A percentile compares a stretch with the other conserved stretches of the same genome.
Conservation (phyloP, 2,329 filamentous ascomycete species). For the Dothiorella sarmentorum region DNA sequence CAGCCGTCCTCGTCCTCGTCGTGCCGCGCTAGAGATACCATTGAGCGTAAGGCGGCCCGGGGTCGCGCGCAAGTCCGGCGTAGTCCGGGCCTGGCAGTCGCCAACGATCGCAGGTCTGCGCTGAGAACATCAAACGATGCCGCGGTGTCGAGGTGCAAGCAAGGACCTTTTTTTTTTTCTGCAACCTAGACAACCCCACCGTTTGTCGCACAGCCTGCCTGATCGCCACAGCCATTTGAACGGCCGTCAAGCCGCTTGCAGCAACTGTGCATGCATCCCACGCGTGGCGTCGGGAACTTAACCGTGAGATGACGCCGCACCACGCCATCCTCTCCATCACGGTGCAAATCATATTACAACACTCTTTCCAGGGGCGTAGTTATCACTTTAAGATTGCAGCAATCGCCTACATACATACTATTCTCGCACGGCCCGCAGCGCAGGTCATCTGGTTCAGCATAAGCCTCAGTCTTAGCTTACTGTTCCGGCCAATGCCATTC, state of each 20-base stretch:
- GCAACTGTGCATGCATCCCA: constrained; percentile 3
- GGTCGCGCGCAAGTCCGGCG: background rate
- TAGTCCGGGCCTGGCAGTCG: background rate
- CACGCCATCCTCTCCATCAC: background rate
- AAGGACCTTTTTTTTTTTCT: background rate
- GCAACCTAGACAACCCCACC: background rate
- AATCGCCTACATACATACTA: background rate
- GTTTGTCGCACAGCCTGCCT: background rate
- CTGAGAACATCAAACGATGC: background rate
- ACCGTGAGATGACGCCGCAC: constrained; percentile 1
- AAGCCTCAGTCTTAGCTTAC: background rate
- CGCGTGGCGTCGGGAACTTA: background rate
- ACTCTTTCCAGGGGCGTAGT: background rate
- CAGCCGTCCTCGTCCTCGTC: background rate
- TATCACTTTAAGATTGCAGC: background rate
- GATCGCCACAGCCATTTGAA: constrained; percentile 9
- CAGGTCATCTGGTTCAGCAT: background rate
- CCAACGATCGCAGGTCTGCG: background rate
- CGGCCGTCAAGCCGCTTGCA: background rate
- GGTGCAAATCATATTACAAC: background rate
- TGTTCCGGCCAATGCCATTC: no score
- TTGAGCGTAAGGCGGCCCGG: constrained; percentile 9
- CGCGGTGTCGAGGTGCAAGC: background rate
- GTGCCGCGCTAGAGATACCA: background rate
- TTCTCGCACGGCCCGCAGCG: background rate